A percentile compares a stretch with the other conserved stretches of the same genome.
Conservation (phyloP, 2,329 filamentous ascomycete species). For the Chrysosporium keratinophilum region DNA sequence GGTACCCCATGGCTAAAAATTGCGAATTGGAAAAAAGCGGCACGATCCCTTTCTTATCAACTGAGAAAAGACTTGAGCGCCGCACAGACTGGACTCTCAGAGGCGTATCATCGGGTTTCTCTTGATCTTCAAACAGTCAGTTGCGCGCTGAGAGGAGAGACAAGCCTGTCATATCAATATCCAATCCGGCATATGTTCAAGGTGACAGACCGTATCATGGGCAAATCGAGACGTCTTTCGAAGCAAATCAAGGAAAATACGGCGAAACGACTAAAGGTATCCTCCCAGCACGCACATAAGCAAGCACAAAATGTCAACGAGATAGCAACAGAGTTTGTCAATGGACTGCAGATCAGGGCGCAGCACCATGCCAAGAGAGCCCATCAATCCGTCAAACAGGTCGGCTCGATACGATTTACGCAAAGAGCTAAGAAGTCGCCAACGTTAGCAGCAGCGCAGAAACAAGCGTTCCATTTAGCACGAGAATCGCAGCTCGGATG, state of each 20-base stretch:
- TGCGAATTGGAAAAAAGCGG: constrained; percentile 37
- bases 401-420: constrained; percentile 23
- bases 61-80: constrained; percentile 29
- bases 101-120: constrained; percentile 30
- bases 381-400: constrained; percentile 18
- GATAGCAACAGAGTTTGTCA: constrained; percentile 23
- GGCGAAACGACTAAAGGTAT: constrained; percentile 25
- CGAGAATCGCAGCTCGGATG: not conserved
- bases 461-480: constrained; percentile 21
- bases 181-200: constrained; percentile 20
- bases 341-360: constrained; percentile 20
- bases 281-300: constrained; percentile 25
- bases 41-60: constrained; percentile 28
- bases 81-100: constrained; percentile 31
- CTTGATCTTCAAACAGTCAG: constrained; percentile 31
- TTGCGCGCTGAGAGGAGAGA: constrained; percentile 23
- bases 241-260: constrained; percentile 25
- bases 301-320: constrained; percentile 23
- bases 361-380: constrained; percentile 18
- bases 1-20: constrained; percentile 40
- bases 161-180: constrained; percentile 15
- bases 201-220: constrained; percentile 22
- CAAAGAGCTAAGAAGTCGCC: constrained; percentile 23
- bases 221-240: constrained; percentile 28
- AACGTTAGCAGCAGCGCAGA: constrained; percentile 28